Percentiles rank a stretch among this genome's conserved stretches.
Conservation (phyloP, 1,284 basidiomycete genomes). For the Boletellus deceptivus region DNA sequence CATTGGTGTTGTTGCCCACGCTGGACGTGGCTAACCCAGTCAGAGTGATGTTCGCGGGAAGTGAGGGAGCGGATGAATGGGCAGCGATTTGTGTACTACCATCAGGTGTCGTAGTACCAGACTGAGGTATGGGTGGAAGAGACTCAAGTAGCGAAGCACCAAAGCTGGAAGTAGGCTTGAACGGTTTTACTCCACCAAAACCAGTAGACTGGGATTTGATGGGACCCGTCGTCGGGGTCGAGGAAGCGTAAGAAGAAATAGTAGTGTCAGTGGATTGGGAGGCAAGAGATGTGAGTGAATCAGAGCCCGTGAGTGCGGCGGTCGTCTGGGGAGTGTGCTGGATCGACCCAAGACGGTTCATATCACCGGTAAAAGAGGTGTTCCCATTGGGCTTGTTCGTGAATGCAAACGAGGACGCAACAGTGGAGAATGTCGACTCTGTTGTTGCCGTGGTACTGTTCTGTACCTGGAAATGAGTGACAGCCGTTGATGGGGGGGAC, state of each 20-base stretch:
- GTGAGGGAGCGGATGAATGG: slow-evolving; percentile 17
- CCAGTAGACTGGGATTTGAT: slow-evolving; percentile 81
- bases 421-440: slow-evolving; percentile 55
- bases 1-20: slow-evolving; percentile 34
- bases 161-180: slow-evolving; percentile 90
- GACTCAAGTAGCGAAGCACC: slow-evolving; percentile 79
- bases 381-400: slow-evolving; percentile 35
- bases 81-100: slow-evolving; percentile 23
- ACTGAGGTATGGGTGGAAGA: slow-evolving; percentile 69
- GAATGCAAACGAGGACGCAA: slow-evolving; percentile 69
- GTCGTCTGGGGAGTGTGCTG: slow-evolving; percentile 37
- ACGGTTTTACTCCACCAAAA: slow-evolving; percentile 79
- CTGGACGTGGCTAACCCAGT: slow-evolving; percentile 13
- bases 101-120: slow-evolving; percentile 50
- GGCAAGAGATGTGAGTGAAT: slow-evolving; percentile 43
- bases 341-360: slow-evolving; percentile 16
- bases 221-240: slow-evolving; percentile 26
- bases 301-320: slow-evolving; percentile 42
- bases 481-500: slow-evolving; percentile 24
- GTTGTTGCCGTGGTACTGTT: slow-evolving; percentile 7
- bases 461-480: slow-evolving; percentile 1
- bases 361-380: slow-evolving; percentile 5
- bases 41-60: slow-evolving; percentile 13
- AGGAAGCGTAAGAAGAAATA: slow-evolving; percentile 33
- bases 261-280: slow-evolving; percentile 51